Base-by-base conservation (phyloP, 176 grass and related monocot species). In the Hsuehochloa calcarea region DNA sequence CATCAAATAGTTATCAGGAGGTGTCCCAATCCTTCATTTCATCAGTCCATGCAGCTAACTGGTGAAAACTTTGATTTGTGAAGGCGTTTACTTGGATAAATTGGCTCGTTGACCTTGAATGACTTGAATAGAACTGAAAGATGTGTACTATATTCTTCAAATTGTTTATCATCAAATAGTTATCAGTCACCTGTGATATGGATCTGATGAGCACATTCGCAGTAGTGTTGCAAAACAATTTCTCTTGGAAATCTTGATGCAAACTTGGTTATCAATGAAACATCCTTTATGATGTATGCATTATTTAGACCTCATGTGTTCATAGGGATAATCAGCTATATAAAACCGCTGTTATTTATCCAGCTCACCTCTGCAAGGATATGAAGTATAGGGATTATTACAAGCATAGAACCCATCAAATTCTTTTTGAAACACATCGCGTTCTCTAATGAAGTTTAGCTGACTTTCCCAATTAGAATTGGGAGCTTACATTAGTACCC, bases 31-130 rank as follows among this genome's bases (percentile, higher is more conserved):
- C 65, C 27, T 35, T 47, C 3, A 43, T 65, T 70, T 70, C 65
- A 27, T 72, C 56, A 64, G 80, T 54, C 49, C 16, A 41, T 13
- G 65, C 20, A 17, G 43, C 7, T 58, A 51, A 86, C 66, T 13
- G n/a, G 31, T 64, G 54, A 62, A 50, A 71, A 27, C 6, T 70
- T 51, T 38, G 31, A 5, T 27, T 25, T 13, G 19, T 17, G 52
- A 4, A 19, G 65, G 52, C 31, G 75, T 72, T 80, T 80, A 86
- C 64, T 78, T 85, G 0, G 65, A 62, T 39, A 70, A 64, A 45
- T 25, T 64, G 66, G 6, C 70, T 4, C 12, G 4, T 54, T 65
- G 68, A 65, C 77, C n/a, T 51, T 52, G 35, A 29, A 43, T 7
- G 3, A 31, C 45, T 65, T 62, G 15, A 72, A 23, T 23, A 47